phyloP scores from a whole-genome alignment of 2,329 filamentous ascomycete species.

The Fusarium paranaense region DNA sequence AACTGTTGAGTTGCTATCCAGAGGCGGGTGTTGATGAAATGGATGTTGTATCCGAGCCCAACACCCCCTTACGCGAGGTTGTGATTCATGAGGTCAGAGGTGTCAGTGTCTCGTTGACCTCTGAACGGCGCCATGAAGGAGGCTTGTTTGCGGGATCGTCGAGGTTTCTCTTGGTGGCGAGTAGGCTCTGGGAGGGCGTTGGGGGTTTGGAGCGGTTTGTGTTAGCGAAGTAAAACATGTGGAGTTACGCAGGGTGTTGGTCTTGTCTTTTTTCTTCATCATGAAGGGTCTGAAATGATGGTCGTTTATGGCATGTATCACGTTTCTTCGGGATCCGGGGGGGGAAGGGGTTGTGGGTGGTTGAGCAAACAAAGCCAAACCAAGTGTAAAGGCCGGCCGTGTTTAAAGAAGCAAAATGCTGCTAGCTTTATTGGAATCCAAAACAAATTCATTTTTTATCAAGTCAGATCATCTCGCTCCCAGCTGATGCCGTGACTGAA shows the following conservation, averaged over 20 bases:
- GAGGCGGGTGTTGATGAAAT: neutral
- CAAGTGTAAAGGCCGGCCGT: neutral
- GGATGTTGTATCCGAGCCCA: neutral
- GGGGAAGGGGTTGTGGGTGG: neutral
- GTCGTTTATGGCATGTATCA: conserved; percentile 29
- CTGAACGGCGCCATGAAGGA: neutral
- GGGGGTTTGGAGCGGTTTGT: conserved; percentile 3
- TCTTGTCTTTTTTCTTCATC: neutral
- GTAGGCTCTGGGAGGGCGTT: conserved; percentile 20
- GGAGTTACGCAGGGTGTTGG: conserved; percentile 30
- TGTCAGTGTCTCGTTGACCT: neutral
- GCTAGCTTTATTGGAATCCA: conserved; percentile 35
- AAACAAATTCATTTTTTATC: conserved; percentile 24
- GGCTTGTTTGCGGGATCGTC: neutral
- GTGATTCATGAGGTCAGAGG: neutral
- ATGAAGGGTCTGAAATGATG: conserved; percentile 36
- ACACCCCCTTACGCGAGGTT: neutral
- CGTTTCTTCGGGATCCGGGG: conserved; percentile 14
- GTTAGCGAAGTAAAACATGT: conserved; percentile 14
- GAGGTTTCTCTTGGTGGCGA: neutral
- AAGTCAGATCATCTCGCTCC: conserved; percentile 12
- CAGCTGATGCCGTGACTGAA: conserved; percentile 10
- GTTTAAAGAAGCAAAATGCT: conserved; percentile 8
- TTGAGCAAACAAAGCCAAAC: conserved; percentile 4
- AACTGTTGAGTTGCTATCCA: neutral